Base-by-base conservation (phyloP, 139 green algal species). In the Chlamydomonas sp. region DNA sequence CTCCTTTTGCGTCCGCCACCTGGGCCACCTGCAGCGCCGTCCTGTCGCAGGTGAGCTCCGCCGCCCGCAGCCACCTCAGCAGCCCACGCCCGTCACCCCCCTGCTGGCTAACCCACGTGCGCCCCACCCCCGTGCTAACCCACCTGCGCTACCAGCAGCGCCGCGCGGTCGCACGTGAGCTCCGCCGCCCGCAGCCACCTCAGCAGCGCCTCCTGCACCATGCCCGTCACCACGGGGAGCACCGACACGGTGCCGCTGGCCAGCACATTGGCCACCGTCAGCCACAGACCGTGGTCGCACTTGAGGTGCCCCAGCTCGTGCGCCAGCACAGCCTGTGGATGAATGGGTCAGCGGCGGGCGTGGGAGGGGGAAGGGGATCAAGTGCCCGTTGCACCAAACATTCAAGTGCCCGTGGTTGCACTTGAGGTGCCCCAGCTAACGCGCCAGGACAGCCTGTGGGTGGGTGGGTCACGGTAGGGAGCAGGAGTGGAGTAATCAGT, bases 251-350 rank as follows among this genome's bases (percentile, higher is more conserved):
- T 97, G 78, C 96, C 95, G 61, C 94, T 91, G 8, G 97, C 96
- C 16, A 99, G 86, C 67, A 99, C 91, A 87, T 99, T 99, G 69
- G 97, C 97, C 6, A 97, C 89, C 0, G 96, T 99, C 57, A 99
- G 93, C 96, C 96, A 99, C 80, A 99, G 92, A 7, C 97, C 97
- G 90, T 99, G 97, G 73, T 99, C 95, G 91, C 97, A 99, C 92
- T 97, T 97, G 16, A 98, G 77, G 90, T 98, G 96, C 3, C 95
- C 93, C 66, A 96, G 85, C 86, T 96, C 96, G 82, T 97, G 95
- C 1, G 95, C 95, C 14, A 98, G 88, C 31, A 98, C 94, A 9
- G 91, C 90, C 94, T 97, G 91, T 59, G 68, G 49, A 49, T 49
- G 31, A 49, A 49, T 49, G 31, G 31, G 31, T 49, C 31, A 49